Percentiles rank a stretch among this genome's conserved stretches.
These are phyloP conservation scores for Taphrina populina DNA, from an alignment of 1,139 yeast genomes.

Conservation along the genomic window DNA sequence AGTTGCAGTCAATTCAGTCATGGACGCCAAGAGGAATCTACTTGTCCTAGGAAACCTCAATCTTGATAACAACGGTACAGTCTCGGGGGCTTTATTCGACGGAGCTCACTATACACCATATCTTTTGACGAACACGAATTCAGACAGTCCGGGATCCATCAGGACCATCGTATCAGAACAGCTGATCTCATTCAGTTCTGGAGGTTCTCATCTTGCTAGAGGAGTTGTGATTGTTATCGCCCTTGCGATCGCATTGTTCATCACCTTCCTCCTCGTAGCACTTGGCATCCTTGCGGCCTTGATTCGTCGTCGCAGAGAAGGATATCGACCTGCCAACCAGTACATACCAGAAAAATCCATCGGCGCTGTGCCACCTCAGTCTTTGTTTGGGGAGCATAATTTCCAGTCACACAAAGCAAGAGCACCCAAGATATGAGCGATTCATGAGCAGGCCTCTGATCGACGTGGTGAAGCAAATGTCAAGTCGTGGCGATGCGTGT, in stretches of 20 bases:
- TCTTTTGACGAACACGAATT: slow-evolving; percentile 46
- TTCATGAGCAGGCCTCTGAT: too few species aligned
- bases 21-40: slow-evolving; percentile 53
- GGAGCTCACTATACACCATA: slow-evolving; percentile 75
- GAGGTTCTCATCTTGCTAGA: slow-evolving; percentile 43
- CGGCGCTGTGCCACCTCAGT: slow-evolving; percentile 15
- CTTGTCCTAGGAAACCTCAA: slow-evolving; percentile 63
- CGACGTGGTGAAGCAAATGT: too few species aligned
- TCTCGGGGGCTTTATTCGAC: slow-evolving; percentile 68
- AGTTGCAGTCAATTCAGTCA: slow-evolving; percentile 46
- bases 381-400: slow-evolving; percentile 18
- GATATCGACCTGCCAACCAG: slow-evolving; percentile 41
- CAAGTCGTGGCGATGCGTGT: too few species aligned
- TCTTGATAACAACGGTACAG: slow-evolving; percentile 56
- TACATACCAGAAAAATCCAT: slow-evolving; percentile 8
- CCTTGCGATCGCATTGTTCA: slow-evolving; percentile 81
- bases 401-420: slow-evolving; percentile 13
- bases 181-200: slow-evolving; percentile 34
- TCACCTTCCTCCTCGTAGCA: slow-evolving; percentile 66
- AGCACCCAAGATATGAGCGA: slow-evolving; percentile 8
- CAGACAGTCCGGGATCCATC: slow-evolving; percentile 40
- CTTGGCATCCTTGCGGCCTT: slow-evolving; percentile 59
- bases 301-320: slow-evolving; percentile 52
- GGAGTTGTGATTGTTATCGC: slow-evolving; percentile 89
- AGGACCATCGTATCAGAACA: slow-evolving; percentile 40